Conservation (phyloP, 805 yeast species). For the Saccharomyces paradoxus region DNA sequence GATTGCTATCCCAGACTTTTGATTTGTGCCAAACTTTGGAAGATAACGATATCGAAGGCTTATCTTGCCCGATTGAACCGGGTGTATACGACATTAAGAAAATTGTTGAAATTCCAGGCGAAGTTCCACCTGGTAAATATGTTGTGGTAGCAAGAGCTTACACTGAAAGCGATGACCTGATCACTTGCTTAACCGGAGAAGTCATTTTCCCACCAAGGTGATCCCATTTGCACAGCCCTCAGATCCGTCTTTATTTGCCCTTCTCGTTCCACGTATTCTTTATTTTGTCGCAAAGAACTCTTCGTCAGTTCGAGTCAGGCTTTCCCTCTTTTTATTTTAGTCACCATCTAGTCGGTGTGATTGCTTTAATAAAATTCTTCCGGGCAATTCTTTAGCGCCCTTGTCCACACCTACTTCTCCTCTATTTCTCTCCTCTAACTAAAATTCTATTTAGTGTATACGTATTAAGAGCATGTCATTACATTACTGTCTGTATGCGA, state of each 20-base stretch:
- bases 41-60: slow-evolving; percentile 52
- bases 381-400: background rate
- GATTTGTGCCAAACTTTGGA: slow-evolving; percentile 85
- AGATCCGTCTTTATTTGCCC: background rate
- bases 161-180: slow-evolving; percentile 70
- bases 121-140: slow-evolving; percentile 94
- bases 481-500: background rate
- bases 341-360: background rate
- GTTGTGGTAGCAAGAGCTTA: slow-evolving; percentile 82
- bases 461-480: background rate
- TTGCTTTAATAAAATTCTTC: background rate
- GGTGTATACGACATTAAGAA: slow-evolving; percentile 65
- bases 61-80: slow-evolving; percentile 71
- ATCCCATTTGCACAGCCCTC: background rate
- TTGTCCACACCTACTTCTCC: background rate
- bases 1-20: slow-evolving; percentile 77
- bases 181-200: slow-evolving; percentile 76
- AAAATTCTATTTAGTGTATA: background rate
- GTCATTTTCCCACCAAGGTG: slow-evolving; percentile 36
- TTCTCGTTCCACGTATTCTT: background rate
- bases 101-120: slow-evolving; percentile 74
- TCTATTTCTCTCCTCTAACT: background rate
- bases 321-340: background rate
- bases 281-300: background rate
- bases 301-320: background rate